Percentiles rank a stretch among this genome's conserved stretches.
Evolutionary conservation across 2,329 filamentous ascomycete species (phyloP).

Genomic region (Trichoderma pleuroti): DNA sequence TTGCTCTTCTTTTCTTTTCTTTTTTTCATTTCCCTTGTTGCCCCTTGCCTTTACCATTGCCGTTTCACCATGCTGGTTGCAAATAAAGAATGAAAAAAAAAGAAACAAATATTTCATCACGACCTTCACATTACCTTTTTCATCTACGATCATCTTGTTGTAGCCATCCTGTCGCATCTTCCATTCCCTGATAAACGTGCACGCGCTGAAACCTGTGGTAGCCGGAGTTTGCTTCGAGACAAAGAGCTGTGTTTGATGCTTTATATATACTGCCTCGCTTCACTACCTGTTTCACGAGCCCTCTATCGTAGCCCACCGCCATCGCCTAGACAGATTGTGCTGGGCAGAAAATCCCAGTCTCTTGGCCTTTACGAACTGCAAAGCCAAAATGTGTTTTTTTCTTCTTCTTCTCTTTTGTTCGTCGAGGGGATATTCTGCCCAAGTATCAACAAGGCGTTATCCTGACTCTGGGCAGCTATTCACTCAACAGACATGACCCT

Average conservation of each 20-base stretch:
- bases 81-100: background rate
- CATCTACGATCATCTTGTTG: background rate
- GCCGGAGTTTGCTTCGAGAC: slow-evolving; percentile 4
- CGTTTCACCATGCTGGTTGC: background rate
- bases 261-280: slow-evolving; percentile 22
- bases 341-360: background rate
- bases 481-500: background rate
- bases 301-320: background rate
- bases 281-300: slow-evolving; percentile 10
- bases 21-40: background rate
- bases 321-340: slow-evolving; percentile 4
- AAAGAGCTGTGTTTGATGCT: slow-evolving; percentile 13
- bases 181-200: background rate
- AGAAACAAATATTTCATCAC: background rate
- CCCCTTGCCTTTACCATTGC: background rate
- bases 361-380: slow-evolving; percentile 14
- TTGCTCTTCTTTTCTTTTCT: background rate
- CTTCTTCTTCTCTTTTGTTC: background rate
- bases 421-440: slow-evolving; percentile 9
- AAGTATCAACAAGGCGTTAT: slow-evolving; percentile 1
- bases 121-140: background rate
- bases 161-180: background rate
- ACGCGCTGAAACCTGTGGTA: background rate
- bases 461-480: slow-evolving; percentile 5
- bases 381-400: background rate